Conservation (phyloP, 2,329 filamentous ascomycete genomes). For the Claviceps quebecensis region DNA sequence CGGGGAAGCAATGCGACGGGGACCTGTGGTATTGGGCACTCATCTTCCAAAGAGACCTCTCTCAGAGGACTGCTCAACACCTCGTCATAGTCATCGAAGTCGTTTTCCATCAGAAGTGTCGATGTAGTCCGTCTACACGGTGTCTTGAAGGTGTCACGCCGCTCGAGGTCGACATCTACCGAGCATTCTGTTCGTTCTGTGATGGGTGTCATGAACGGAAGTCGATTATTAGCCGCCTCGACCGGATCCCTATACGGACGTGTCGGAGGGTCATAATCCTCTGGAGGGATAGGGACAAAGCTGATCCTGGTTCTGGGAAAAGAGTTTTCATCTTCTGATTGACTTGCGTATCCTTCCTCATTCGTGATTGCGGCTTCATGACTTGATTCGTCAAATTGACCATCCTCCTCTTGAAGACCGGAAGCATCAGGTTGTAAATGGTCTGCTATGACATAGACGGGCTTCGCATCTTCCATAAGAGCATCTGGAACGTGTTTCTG, state of each 20-base stretch:
- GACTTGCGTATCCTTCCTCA: constrained; percentile 24
- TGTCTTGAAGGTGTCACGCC: constrained; percentile 57
- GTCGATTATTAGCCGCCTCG: constrained; percentile 71
- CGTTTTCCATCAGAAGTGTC: constrained; percentile 15
- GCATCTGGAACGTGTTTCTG: constrained; percentile 52
- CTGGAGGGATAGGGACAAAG: constrained; percentile 72
- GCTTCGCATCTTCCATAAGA: constrained; percentile 18
- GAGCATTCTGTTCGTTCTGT: constrained; percentile 90
- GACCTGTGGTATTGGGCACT: constrained; percentile 31
- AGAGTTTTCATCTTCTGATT: constrained; percentile 26
- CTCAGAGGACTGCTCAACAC: constrained; percentile 58
- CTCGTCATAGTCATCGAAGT: constrained; percentile 26
- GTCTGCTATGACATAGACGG: constrained; percentile 16
- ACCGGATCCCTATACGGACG: constrained; percentile 69
- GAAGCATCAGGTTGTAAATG: not conserved
- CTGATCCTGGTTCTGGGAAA: constrained; percentile 42
- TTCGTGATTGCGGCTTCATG: constrained; percentile 20
- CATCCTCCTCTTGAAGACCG: not conserved
- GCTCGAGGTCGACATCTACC: constrained; percentile 49
- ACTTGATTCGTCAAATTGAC: not conserved
- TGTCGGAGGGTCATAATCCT: constrained; percentile 71
- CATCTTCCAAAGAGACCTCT: constrained; percentile 41
- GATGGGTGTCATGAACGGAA: constrained; percentile 98
- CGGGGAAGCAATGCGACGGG: constrained; percentile 36
- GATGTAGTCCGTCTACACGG: constrained; percentile 46